Conservation (phyloP, 495 filamentous ascomycete species). For the Pseudevernia furfuracea region DNA sequence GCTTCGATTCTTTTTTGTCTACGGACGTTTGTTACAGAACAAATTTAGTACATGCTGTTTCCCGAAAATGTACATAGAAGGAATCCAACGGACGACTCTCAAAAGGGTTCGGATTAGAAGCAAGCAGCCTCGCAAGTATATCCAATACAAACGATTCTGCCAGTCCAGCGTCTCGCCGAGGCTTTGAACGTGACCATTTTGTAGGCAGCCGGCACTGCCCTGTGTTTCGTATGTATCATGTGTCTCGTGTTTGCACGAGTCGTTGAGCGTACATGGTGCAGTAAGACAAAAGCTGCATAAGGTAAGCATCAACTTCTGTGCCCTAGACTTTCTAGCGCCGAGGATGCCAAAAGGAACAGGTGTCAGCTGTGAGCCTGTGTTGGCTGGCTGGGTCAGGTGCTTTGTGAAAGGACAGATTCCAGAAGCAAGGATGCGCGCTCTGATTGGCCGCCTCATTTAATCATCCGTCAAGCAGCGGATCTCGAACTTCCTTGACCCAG, state of each 20-base stretch:
- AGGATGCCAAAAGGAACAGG: neutral
- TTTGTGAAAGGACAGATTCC: too few relatives aligned
- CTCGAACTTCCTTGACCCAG: too few relatives aligned
- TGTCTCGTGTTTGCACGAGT: neutral
- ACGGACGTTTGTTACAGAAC: neutral
- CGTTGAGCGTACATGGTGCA: neutral
- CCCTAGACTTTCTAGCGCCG: neutral
- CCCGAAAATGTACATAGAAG: slow-evolving; percentile 1
- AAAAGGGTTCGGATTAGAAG: neutral
- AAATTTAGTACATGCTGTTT: neutral
- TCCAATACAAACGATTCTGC: neutral
- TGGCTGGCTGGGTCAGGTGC: neutral
- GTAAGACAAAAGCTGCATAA: neutral
- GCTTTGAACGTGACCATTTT: neutral
- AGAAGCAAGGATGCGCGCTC: neutral
- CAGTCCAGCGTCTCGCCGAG: slow-evolving; percentile 1
- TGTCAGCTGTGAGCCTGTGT: too few relatives aligned
- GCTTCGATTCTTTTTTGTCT: neutral
- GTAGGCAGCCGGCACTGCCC: too few relatives aligned
- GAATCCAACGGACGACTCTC: neutral
- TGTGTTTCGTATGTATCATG: neutral
- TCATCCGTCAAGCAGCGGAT: neutral
- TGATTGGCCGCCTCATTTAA: slow-evolving; percentile 15
- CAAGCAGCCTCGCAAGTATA: slow-evolving; percentile 2
- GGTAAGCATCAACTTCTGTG: neutral